phyloP scores from a whole-genome alignment of 805 yeast species.

The Candida stauntonica region DNA sequence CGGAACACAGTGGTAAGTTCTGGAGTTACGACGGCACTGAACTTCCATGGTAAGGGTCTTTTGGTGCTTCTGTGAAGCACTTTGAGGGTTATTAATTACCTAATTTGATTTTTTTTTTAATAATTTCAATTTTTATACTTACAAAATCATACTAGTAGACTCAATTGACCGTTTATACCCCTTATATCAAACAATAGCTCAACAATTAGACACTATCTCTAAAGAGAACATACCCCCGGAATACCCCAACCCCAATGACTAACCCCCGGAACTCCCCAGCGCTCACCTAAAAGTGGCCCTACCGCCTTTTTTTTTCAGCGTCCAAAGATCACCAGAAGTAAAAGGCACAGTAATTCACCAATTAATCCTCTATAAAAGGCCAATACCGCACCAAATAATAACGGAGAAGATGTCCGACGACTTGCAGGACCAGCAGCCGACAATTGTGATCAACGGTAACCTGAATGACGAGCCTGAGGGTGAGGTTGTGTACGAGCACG shows the following conservation, averaged over 20 bases:
- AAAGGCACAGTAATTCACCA: not conserved
- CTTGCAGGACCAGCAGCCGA: conserved; percentile 81
- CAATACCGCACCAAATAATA: no score
- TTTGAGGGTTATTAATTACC: no score
- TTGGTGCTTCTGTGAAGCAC: no score
- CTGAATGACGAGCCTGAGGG: conserved; percentile 34
- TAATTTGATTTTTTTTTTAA: no score
- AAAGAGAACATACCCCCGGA: no score
- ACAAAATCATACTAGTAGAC: no score
- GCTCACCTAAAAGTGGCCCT: not conserved
- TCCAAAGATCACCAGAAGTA: conserved; percentile 1
- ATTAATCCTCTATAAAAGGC: no score
- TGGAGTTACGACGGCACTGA: conserved; percentile 22
- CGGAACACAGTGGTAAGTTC: conserved; percentile 28
- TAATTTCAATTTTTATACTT: no score
- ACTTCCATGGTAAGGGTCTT: conserved; percentile 6
- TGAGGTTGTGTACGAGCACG: conserved; percentile 29
- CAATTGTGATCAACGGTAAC: conserved; percentile 70
- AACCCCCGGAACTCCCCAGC: not conserved
- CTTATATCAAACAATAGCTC: no score
- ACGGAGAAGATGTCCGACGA: conserved; percentile 74
- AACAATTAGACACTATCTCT: no score
- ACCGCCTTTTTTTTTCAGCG: conserved; percentile 10
- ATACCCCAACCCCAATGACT: no score
- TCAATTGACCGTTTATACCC: no score